phyloP scores from a whole-genome alignment of 176 grass and related monocot genomes.

The Poa pratensis region DNA sequence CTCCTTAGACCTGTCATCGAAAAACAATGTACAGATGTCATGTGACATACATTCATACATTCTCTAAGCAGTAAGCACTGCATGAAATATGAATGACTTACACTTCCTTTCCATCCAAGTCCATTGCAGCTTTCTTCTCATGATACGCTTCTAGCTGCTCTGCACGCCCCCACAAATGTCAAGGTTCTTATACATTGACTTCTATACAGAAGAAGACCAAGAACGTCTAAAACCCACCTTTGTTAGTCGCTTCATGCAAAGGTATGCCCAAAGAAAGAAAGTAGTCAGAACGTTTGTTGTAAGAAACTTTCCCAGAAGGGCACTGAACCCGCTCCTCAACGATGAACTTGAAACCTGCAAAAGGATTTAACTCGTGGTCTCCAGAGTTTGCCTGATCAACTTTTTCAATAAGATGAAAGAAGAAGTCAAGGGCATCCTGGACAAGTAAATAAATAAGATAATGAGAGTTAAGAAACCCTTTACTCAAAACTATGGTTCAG shows the following conservation, averaged over 20 bases:
- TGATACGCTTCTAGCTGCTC: conserved; percentile 85
- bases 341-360: conserved; percentile 84
- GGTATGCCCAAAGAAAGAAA: conserved; percentile 92
- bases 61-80: neutral
- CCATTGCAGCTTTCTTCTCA: conserved; percentile 74
- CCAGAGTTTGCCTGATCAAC: conserved; percentile 80
- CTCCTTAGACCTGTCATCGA: conserved; percentile 62
- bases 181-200: conserved; percentile 35
- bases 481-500: conserved; percentile 1
- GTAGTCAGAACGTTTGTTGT: conserved; percentile 82
- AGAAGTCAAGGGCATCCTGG: conserved; percentile 94
- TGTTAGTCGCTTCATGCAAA: conserved; percentile 82
- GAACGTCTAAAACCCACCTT: conserved; percentile 59
- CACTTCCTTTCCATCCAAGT: conserved; percentile 86
- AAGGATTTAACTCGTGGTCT: conserved; percentile 71
- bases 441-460: conserved; percentile 33
- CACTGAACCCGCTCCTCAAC: conserved; percentile 92
- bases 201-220: conserved; percentile 5
- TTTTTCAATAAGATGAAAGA: conserved; percentile 86
- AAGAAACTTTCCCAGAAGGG: conserved; percentile 93
- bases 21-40: conserved; percentile 13
- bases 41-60: neutral
- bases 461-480: conserved; percentile 11
- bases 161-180: conserved; percentile 52
- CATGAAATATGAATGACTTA: conserved; percentile 45